These are phyloP conservation scores for Tetradesmus lagerheimii DNA, from an alignment of 139 green algal species.

Conservation along the genomic window DNA sequence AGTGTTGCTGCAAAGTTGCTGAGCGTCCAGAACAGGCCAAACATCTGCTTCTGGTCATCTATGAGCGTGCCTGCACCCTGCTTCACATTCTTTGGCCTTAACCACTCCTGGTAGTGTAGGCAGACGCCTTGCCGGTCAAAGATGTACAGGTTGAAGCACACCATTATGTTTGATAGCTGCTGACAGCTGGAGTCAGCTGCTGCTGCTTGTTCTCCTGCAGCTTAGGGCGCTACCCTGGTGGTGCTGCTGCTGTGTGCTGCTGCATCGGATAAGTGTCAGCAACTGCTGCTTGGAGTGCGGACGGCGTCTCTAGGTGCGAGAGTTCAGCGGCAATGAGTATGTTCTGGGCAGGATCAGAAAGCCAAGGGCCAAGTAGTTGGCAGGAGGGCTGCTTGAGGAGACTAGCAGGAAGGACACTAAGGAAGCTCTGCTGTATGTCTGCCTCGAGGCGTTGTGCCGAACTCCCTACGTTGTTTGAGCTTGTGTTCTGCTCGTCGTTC, in stretches of 20 bases:
- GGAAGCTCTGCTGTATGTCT: too few relatives aligned
- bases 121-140: conserved; percentile 87
- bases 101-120: conserved; percentile 94
- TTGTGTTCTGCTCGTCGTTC: too few relatives aligned
- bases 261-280: neutral
- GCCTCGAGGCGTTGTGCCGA: too few relatives aligned
- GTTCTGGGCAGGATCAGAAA: too few relatives aligned
- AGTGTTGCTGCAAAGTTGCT: conserved; percentile 88
- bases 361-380: too few relatives aligned
- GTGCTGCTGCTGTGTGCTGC: conserved; percentile 7
- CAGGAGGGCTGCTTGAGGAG: too few relatives aligned
- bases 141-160: conserved; percentile 84
- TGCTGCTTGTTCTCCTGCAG: neutral
- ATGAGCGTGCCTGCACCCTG: conserved; percentile 73
- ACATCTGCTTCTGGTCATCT: conserved; percentile 97
- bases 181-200: neutral
- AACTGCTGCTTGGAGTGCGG: neutral
- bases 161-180: conserved; percentile 54
- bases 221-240: neutral
- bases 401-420: neutral
- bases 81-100: conserved; percentile 79
- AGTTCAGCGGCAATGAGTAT: too few relatives aligned
- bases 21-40: conserved; percentile 95
- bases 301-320: too few relatives aligned
- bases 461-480: too few relatives aligned